A percentile compares a stretch with the other conserved stretches of the same genome.
These are phyloP conservation scores for Fusarium multiceps DNA, from an alignment of 2,329 filamentous ascomycete genomes.

Conservation along the genomic window DNA sequence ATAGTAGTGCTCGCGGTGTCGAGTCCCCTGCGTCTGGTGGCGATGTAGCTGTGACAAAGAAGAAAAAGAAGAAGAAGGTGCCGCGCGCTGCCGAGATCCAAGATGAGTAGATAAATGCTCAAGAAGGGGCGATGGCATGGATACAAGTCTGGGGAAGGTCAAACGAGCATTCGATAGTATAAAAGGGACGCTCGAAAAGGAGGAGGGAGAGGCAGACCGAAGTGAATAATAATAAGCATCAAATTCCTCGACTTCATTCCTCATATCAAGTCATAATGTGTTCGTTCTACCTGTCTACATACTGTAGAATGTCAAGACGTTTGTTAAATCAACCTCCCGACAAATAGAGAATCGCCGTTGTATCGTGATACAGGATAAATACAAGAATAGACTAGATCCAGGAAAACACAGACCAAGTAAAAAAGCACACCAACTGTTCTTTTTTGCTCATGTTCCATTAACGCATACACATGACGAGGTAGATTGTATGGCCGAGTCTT, in stretches of 20 bases:
- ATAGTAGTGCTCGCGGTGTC: constrained; percentile 30
- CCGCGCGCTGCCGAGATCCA: constrained; percentile 47
- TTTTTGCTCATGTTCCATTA: constrained; percentile 49
- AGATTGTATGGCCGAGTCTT: constrained; percentile 23
- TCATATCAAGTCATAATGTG: constrained; percentile 7
- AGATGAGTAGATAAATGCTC: constrained; percentile 29
- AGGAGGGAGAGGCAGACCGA: constrained; percentile 26
- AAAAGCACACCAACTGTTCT: constrained; percentile 40
- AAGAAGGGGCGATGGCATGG: background rate
- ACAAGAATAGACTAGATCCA: constrained; percentile 39
- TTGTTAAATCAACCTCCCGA: constrained; percentile 32
- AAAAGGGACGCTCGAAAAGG: constrained; percentile 7
- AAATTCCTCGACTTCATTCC: constrained; percentile 1
- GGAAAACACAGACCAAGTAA: constrained; percentile 31
- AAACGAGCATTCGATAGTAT: constrained; percentile 18
- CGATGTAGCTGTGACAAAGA: constrained; percentile 56
- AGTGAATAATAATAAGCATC: constrained; percentile 20
- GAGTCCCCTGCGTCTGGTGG: constrained; percentile 37
- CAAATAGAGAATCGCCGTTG: constrained; percentile 43
- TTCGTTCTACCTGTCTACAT: constrained; percentile 5
- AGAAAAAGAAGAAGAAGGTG: constrained; percentile 60
- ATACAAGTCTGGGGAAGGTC: too few relatives aligned
- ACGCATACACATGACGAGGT: constrained; percentile 45
- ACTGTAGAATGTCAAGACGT: background rate
- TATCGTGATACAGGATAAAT: constrained; percentile 46